Evolutionary conservation across 1,284 basidiomycete genomes (phyloP), one percentile per base, ranked within the genome.

Genomic region (Calocybe gambosa): DNA sequence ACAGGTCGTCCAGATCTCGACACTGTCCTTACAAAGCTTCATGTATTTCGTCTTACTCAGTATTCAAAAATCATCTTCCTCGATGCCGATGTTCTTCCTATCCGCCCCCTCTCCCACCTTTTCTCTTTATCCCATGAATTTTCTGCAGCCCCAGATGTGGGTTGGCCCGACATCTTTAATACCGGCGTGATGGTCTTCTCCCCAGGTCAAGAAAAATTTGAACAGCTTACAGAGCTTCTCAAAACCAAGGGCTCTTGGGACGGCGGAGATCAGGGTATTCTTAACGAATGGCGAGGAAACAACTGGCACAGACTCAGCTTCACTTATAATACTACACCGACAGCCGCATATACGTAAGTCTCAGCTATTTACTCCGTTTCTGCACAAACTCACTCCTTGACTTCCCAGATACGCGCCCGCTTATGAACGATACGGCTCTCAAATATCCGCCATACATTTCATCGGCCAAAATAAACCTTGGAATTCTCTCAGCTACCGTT

Each of bases 91-190:
- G 85, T 93, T 39, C 84, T 99, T 50, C 92, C 94, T 38, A 75
- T 96, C 42, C 81, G 82, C 13, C 87, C 92, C 16, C 69, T 97
- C 42, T 86, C 89, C 18, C 91, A 93, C 63, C 80, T 97, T n/a
- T 94, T 97, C 64, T 72, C 73, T 20, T 65, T 85, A 42, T 75
- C 82, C 10, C 71, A 85, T 60, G 83, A 86, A 50, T 89, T 89
- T 54, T 87, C 93, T 35, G 95, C 95, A 8, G 88, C 84, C 13
- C 92, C 95, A 4, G 95, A 99, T 65, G 89, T 92, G 23, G 95
- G 95, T 55, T 99, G 95, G 95, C 95, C 95, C 33, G 95, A 99
- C 65, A 93, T 95, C 50, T 98, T 99, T 74, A 99, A 98, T 65
- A 95, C 93, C 19, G 95, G 95, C 34, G 83, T 98, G 39, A 80